Percentiles rank a stretch among this genome's conserved stretches.
These are phyloP conservation scores for Globisporangium solare DNA, from an alignment of 352 stramenopile species.

Conservation along the genomic window DNA sequence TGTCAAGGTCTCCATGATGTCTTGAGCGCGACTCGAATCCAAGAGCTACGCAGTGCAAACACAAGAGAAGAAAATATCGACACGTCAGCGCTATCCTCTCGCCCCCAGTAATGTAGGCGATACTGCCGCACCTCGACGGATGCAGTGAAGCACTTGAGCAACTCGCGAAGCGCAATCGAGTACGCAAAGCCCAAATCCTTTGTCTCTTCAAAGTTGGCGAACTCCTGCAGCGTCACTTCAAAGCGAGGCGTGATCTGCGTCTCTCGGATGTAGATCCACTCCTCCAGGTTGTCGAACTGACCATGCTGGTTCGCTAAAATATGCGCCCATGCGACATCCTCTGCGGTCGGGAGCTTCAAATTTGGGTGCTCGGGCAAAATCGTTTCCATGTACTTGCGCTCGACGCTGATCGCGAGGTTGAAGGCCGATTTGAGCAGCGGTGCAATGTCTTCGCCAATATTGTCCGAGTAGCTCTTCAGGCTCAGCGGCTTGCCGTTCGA, in stretches of 20 bases:
- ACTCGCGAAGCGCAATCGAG: constrained; percentile 66
- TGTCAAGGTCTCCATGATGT: constrained; percentile 33
- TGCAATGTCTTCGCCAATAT: constrained; percentile 62
- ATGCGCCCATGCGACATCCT: constrained; percentile 77
- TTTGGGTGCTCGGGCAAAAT: constrained; percentile 40
- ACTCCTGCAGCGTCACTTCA: constrained; percentile 49
- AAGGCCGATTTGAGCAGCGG: constrained; percentile 76
- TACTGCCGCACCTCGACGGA: constrained; percentile 58
- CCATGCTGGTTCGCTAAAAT: constrained; percentile 78
- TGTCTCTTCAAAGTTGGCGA: constrained; percentile 53
- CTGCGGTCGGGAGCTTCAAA: constrained; percentile 32
- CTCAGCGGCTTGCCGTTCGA: constrained; percentile 59
- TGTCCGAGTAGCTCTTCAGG: constrained; percentile 34
- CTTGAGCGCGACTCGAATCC: constrained; percentile 39
- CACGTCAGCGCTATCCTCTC: not conserved
- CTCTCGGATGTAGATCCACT: constrained; percentile 79
- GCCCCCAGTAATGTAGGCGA: too few relatives aligned
- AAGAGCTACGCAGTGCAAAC: constrained; percentile 29
- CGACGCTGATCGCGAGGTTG: constrained; percentile 73
- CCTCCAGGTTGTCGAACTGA: constrained; percentile 82
- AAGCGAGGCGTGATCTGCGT: constrained; percentile 76
- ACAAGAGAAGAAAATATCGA: constrained; percentile 10
- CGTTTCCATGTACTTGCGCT: constrained; percentile 76
- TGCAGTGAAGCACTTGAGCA: constrained; percentile 78
- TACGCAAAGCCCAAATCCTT: constrained; percentile 79